Evolutionary conservation across 2,329 filamentous ascomycete species (phyloP).

Genomic region (Apiospora hydei): DNA sequence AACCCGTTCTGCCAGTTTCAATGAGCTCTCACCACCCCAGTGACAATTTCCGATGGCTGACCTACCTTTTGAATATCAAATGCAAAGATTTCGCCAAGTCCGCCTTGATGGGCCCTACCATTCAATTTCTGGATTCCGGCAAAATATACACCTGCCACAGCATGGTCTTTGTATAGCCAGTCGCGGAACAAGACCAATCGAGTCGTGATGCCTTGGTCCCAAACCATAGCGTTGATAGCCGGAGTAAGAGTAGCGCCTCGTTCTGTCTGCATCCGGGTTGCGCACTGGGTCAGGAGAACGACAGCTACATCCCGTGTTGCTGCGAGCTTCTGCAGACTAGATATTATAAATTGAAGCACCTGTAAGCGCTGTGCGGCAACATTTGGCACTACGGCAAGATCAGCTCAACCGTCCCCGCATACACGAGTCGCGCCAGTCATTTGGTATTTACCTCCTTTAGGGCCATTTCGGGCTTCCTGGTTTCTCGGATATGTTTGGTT

Average conservation of each 20-base stretch:
- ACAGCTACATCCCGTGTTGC: slow-evolving; percentile 76
- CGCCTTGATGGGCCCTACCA: slow-evolving; percentile 54
- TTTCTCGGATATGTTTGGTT: slow-evolving; percentile 77
- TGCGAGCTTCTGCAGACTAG: slow-evolving; percentile 77
- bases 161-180: slow-evolving; percentile 63
- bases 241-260: slow-evolving; percentile 74
- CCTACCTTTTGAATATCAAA: slow-evolving; percentile 58
- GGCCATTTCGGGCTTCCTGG: slow-evolving; percentile 46
- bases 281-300: slow-evolving; percentile 79
- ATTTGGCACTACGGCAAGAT: slow-evolving; percentile 42
- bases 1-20: slow-evolving; percentile 50
- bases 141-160: slow-evolving; percentile 60
- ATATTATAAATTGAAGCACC: slow-evolving; percentile 69
- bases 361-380: slow-evolving; percentile 55
- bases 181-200: slow-evolving; percentile 82
- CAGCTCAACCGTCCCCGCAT: slow-evolving; percentile 24
- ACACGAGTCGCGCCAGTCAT: slow-evolving; percentile 2
- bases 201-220: slow-evolving; percentile 80
- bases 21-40: slow-evolving; percentile 25
- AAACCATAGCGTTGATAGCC: slow-evolving; percentile 76
- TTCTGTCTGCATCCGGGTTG: slow-evolving; percentile 77
- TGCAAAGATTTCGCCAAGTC: slow-evolving; percentile 53
- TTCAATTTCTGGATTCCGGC: slow-evolving; percentile 71
- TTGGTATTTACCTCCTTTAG: slow-evolving; percentile 51
- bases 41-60: neutral